A percentile compares a stretch with the other conserved stretches of the same genome.
Evolutionary conservation across 1,139 yeast species (phyloP).

Genomic region (Zygosaccharomyces sapae): DNA sequence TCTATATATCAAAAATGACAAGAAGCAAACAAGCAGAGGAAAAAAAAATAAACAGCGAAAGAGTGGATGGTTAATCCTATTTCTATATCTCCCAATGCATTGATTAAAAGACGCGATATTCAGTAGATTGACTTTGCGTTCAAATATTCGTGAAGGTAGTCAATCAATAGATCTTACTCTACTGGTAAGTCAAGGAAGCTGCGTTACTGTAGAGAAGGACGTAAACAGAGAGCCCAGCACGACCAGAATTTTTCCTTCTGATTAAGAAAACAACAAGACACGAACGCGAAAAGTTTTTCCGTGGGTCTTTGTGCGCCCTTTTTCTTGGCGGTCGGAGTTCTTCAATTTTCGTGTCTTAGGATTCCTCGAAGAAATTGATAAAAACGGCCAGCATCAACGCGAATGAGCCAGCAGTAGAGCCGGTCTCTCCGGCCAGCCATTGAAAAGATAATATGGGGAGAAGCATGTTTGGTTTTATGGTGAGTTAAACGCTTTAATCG

Average conservation of each 20-base stretch:
- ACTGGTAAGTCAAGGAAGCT: not conserved
- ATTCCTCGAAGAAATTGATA: not conserved
- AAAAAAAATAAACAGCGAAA: not conserved
- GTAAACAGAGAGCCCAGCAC: not conserved
- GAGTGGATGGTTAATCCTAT: not conserved
- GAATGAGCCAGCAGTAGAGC: not conserved
- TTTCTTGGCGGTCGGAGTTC: not conserved
- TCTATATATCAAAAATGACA: not conserved
- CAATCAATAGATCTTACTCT: not conserved
- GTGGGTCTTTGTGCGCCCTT: not conserved
- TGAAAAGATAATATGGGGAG: not conserved
- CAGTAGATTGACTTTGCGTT: constrained; percentile 1
- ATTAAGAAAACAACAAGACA: not conserved
- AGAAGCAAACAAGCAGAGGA: not conserved
- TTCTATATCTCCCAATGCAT: not conserved
- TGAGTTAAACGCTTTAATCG: no score
- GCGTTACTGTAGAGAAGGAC: not conserved
- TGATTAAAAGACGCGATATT: constrained; percentile 2
- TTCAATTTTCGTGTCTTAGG: not conserved
- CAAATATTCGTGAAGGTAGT: constrained; percentile 2
- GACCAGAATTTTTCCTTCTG: not conserved
- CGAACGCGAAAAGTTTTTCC: not conserved
- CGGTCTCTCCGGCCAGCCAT: not conserved
- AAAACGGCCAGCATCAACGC: constrained; percentile 1
- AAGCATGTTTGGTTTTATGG: no score